Percentiles rank a stretch among this genome's conserved stretches.
phyloP scores from a whole-genome alignment of 768 basidiomycete genomes.

The Megacollybia marginata region DNA sequence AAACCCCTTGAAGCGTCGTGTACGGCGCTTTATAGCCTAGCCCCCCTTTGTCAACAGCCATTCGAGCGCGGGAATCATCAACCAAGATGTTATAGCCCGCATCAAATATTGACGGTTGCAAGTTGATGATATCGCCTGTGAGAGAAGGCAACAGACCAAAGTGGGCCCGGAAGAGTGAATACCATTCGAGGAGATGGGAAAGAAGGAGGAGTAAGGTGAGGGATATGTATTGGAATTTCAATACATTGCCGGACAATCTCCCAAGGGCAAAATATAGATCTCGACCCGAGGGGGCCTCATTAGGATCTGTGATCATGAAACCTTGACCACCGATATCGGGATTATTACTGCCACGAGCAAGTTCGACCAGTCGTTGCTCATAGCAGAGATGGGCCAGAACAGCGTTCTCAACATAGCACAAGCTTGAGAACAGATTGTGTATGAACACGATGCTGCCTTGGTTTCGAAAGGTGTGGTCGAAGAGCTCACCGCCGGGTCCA shows the following conservation, averaged over 20 bases:
- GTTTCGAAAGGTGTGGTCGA: constrained; percentile 25
- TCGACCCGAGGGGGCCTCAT: constrained; percentile 24
- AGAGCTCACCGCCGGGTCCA: constrained; percentile 32
- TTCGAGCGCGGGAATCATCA: constrained; percentile 31
- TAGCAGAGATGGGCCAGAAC: constrained; percentile 31
- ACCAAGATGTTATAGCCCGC: constrained; percentile 27
- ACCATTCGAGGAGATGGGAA: constrained; percentile 12
- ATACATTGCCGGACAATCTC: constrained; percentile 22
- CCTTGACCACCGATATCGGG: constrained; percentile 31
- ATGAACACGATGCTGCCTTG: constrained; percentile 25
- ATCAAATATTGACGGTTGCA: constrained; percentile 31
- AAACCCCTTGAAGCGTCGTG: constrained; percentile 25
- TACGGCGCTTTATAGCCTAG: constrained; percentile 25
- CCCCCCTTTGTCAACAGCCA: constrained; percentile 25
- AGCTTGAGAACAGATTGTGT: constrained; percentile 19
- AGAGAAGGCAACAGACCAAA: constrained; percentile 5
- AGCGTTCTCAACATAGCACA: constrained; percentile 35
- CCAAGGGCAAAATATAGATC: constrained; percentile 25
- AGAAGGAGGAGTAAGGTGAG: constrained; percentile 14
- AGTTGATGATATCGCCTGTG: constrained; percentile 23
- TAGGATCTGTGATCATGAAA: constrained; percentile 29
- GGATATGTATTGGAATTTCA: constrained; percentile 21
- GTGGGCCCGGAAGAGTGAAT: constrained; percentile 9
- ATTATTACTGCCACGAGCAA: constrained; percentile 13
- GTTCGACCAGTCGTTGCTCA: constrained; percentile 29